phyloP scores from a whole-genome alignment of 2,329 filamentous ascomycete species.

The Arthrobotrys megalospora region DNA sequence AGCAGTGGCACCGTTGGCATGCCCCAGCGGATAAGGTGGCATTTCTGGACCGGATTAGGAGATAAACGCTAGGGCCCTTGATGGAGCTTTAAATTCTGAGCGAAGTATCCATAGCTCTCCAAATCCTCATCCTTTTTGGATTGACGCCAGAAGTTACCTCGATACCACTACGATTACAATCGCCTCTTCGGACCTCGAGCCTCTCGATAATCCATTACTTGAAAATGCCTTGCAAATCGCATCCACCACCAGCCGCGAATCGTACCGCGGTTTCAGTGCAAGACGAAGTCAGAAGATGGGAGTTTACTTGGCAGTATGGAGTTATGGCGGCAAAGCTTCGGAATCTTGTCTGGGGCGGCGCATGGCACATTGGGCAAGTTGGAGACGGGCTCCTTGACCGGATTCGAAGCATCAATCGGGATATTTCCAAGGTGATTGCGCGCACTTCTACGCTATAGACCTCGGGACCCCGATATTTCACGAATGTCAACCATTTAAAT shows the following conservation, averaged over 20 bases:
- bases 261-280: slow-evolving; percentile 31
- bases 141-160: neutral
- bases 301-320: slow-evolving; percentile 46
- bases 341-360: slow-evolving; percentile 47
- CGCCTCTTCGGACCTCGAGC: neutral
- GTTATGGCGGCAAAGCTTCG: slow-evolving; percentile 40
- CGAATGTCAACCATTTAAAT: neutral
- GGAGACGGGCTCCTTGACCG: slow-evolving; percentile 45
- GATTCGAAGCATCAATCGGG: slow-evolving; percentile 42
- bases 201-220: neutral
- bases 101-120: neutral
- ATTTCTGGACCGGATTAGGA: slow-evolving; percentile 38
- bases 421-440: slow-evolving; percentile 22
- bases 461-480: neutral
- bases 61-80: slow-evolving; percentile 30
- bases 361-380: slow-evolving; percentile 22
- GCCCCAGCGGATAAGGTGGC: slow-evolving; percentile 33
- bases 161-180: slow-evolving; percentile 2
- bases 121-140: neutral
- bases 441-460: slow-evolving; percentile 2
- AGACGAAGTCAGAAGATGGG: slow-evolving; percentile 56
- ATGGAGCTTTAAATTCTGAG: slow-evolving; percentile 40
- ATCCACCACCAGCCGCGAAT: slow-evolving; percentile 38
- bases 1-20: slow-evolving; percentile 22
- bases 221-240: slow-evolving; percentile 57